phyloP scores from a whole-genome alignment of 2,329 filamentous ascomycete species.

The Hymenoscyphus fraxineus region DNA sequence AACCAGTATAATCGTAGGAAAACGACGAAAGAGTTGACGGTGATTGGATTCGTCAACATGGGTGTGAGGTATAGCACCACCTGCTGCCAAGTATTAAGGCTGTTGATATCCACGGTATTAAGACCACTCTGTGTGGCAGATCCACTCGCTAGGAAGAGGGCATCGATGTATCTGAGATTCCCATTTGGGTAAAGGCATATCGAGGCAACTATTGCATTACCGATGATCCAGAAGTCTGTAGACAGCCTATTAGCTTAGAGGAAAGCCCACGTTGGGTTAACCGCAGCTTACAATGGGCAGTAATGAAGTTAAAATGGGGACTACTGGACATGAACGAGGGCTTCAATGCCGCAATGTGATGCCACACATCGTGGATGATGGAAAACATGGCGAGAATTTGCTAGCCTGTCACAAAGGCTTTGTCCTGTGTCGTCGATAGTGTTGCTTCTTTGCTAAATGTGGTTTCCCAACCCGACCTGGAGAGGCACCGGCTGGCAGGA shows the following conservation, averaged over 20 bases:
- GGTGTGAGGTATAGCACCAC: constrained; percentile 67
- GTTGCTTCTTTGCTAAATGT: background rate
- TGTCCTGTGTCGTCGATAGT: background rate
- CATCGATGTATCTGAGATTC: constrained; percentile 74
- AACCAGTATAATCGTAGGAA: constrained; percentile 97
- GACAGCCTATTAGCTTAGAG: constrained; percentile 7
- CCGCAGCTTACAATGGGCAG: constrained; percentile 65
- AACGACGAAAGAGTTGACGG: constrained; percentile 80
- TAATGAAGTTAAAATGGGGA: constrained; percentile 77
- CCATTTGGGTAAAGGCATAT: constrained; percentile 68
- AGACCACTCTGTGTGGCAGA: constrained; percentile 88
- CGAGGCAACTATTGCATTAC: constrained; percentile 68
- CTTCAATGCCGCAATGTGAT: constrained; percentile 47
- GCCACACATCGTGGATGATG: constrained; percentile 33
- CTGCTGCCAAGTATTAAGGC: constrained; percentile 68
- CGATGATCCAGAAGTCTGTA: constrained; percentile 75
- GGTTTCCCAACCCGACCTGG: background rate
- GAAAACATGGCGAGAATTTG: constrained; percentile 24
- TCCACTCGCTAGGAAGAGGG: constrained; percentile 82
- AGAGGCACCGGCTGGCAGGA: background rate
- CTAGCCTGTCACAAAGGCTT: background rate
- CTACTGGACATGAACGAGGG: constrained; percentile 56
- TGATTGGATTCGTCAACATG: constrained; percentile 77
- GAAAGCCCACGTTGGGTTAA: background rate
- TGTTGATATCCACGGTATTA: constrained; percentile 72